Evolutionary conservation across 1,139 yeast species (phyloP).

Genomic region (Diutina ranongensis): DNA sequence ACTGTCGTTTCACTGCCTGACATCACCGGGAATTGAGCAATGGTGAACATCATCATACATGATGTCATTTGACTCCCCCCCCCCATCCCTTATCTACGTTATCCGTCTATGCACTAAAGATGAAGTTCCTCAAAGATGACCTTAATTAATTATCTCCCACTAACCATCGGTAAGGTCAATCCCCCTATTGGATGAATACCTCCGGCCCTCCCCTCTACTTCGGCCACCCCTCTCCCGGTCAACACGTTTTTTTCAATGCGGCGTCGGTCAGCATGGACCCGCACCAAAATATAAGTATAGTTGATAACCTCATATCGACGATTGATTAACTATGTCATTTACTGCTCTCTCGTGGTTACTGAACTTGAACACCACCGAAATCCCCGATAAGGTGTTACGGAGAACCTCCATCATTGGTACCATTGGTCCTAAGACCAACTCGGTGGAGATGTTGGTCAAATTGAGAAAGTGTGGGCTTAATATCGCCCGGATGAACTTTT

Average conservation of each 20-base stretch:
- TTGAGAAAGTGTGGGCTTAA: slow-evolving; percentile 95
- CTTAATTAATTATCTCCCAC: too few species aligned
- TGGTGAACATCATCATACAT: too few species aligned
- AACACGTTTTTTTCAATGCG: neutral
- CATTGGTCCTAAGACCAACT: slow-evolving; percentile 95
- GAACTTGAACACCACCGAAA: slow-evolving; percentile 60
- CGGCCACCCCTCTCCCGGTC: neutral
- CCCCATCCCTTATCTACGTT: too few species aligned
- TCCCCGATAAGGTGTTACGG: slow-evolving; percentile 81
- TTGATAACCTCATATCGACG: neutral
- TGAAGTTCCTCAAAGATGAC: too few species aligned
- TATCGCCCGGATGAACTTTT: slow-evolving; percentile 97
- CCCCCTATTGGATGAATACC: too few species aligned
- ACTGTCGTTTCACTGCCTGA: too few species aligned
- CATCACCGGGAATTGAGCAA: too few species aligned
- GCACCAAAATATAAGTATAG: neutral
- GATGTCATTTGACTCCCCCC: too few species aligned
- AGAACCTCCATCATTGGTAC: slow-evolving; percentile 97
- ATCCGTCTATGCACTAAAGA: too few species aligned
- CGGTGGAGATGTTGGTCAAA: slow-evolving; percentile 71
- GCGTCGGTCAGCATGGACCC: neutral
- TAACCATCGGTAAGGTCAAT: too few species aligned
- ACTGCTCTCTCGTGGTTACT: slow-evolving; percentile 61
- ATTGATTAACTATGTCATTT: slow-evolving; percentile 13
- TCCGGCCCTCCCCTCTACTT: too few species aligned